Percentiles rank a stretch among this genome's conserved stretches.
Evolutionary conservation across 2,329 filamentous ascomycete species (phyloP).

Genomic region (Fusarium foetens): DNA sequence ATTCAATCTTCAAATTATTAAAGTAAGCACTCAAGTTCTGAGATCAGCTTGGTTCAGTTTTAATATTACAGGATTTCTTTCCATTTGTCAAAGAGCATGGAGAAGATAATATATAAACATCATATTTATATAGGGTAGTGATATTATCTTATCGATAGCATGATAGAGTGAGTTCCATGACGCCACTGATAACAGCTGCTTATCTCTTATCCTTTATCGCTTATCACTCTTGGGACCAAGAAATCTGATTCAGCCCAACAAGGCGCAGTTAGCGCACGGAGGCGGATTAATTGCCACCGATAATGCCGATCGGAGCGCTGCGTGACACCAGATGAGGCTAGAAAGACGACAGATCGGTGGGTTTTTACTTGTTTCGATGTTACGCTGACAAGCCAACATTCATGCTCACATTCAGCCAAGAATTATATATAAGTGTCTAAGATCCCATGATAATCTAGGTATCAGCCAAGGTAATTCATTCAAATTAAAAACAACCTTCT

Average conservation of each 20-base stretch:
- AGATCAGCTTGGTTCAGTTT: background rate
- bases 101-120: background rate
- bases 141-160: background rate
- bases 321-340: background rate
- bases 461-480: background rate
- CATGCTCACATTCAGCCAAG: background rate
- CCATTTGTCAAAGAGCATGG: too few relatives aligned
- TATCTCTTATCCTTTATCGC: background rate
- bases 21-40: rapidly evolving
- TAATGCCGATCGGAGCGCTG: background rate
- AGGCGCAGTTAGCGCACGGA: background rate
- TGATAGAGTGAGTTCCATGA: rapidly evolving
- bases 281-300: background rate
- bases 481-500: too few relatives aligned
- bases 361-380: background rate
- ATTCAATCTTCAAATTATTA: rapidly evolving
- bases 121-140: background rate
- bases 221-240: background rate
- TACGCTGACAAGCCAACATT: background rate
- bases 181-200: rapidly evolving
- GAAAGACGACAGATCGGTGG: background rate
- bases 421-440: background rate
- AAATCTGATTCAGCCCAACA: background rate
- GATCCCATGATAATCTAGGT: too few relatives aligned
- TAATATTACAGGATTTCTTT: background rate